Percentiles rank a stretch among this genome's conserved stretches.
phyloP scores from a whole-genome alignment of 371 early-diverging fungal genomes.

The Apophysomyces sp. region DNA sequence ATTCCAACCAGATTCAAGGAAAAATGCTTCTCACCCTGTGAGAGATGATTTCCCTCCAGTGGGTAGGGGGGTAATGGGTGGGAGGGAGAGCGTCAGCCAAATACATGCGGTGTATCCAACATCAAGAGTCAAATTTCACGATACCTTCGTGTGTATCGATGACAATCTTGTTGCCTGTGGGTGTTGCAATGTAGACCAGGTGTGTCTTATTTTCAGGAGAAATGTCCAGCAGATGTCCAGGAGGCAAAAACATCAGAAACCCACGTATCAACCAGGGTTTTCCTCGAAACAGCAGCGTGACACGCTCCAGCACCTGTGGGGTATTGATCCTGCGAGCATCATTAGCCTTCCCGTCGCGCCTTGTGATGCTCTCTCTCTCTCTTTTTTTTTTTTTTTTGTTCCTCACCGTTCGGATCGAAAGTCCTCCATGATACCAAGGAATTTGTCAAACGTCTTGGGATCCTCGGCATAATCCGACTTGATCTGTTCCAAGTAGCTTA shows the following conservation, averaged over 20 bases:
- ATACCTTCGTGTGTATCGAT: conserved; percentile 25
- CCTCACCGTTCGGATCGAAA: conserved; percentile 29
- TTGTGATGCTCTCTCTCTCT: background rate
- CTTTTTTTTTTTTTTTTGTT: background rate
- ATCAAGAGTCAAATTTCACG: conserved; percentile 17
- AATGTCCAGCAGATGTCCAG: conserved; percentile 28
- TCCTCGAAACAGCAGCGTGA: conserved; percentile 29
- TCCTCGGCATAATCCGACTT: conserved; percentile 14
- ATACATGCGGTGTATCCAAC: background rate
- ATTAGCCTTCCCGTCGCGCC: background rate
- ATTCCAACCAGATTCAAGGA: background rate
- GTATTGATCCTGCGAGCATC: conserved; percentile 27
- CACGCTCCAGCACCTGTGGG: conserved; percentile 34
- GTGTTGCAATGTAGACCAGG: conserved; percentile 25
- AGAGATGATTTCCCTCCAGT: background rate
- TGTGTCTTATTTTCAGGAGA: conserved; percentile 22
- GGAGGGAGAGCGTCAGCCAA: background rate
- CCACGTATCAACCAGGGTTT: conserved; percentile 31
- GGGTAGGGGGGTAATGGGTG: too few species aligned
- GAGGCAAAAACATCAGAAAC: conserved; percentile 37
- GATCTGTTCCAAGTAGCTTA: conserved; percentile 29
- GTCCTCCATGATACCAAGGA: conserved; percentile 31
- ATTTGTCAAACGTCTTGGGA: conserved; percentile 19
- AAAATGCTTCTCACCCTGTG: background rate
- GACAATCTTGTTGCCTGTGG: conserved; percentile 27